A percentile compares a stretch with the other conserved stretches of the same genome.
phyloP scores from a whole-genome alignment of 2,329 filamentous ascomycete genomes.

The Pestalotiopsis sp. region DNA sequence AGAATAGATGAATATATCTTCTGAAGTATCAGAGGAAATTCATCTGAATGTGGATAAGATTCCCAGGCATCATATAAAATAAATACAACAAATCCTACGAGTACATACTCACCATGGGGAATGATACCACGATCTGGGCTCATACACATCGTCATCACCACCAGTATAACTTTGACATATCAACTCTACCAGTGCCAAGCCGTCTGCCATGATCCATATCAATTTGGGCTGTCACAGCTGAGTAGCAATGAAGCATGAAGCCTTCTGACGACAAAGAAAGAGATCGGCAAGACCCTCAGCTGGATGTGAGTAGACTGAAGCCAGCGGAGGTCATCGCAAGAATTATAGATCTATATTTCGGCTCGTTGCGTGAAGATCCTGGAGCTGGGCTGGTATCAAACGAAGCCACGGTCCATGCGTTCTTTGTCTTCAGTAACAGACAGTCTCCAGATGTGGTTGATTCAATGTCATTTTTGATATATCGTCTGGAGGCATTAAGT shows the following conservation, averaged over 20 bases:
- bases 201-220: background rate
- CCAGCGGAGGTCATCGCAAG: background rate
- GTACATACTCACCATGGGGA: background rate
- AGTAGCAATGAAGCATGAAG: background rate
- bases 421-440: slow-evolving; percentile 2
- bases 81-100: background rate
- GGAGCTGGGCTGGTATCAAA: background rate
- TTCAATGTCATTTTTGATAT: background rate
- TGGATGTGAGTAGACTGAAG: background rate
- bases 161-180: background rate
- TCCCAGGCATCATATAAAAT: background rate
- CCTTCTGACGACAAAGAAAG: background rate
- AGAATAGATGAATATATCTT: background rate
- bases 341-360: background rate
- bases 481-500: background rate
- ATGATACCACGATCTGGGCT: background rate
- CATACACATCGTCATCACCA: background rate
- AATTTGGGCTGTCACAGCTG: background rate
- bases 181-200: background rate
- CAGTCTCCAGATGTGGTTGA: background rate
- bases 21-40: background rate
- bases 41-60: too few relatives aligned
- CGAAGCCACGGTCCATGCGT: background rate
- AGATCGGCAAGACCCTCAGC: background rate
- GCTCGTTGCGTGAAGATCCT: background rate